phyloP scores from a whole-genome alignment of 2,329 filamentous ascomycete species.

The Stromatinia cepivora region DNA sequence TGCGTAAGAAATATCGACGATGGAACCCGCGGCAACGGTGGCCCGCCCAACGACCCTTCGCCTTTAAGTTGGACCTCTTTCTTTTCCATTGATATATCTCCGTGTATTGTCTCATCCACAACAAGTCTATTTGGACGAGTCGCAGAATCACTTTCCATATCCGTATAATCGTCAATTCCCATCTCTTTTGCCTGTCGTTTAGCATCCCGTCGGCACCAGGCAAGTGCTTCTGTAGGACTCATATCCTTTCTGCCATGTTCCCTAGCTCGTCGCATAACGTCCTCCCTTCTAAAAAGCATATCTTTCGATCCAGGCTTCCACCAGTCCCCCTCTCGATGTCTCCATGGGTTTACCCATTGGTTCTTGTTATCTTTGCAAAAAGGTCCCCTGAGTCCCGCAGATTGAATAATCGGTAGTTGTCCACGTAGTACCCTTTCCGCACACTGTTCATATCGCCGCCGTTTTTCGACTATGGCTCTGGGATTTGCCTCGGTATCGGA shows the following conservation, averaged over 20 bases:
- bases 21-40: not conserved
- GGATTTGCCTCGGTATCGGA: slow-evolving; percentile 59
- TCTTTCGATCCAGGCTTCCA: slow-evolving; percentile 33
- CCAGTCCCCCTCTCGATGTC: slow-evolving; percentile 32
- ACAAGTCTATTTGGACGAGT: not conserved
- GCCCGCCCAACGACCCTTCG: not conserved
- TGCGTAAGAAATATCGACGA: not conserved
- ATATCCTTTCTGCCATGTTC: slow-evolving; percentile 33
- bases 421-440: slow-evolving; percentile 60
- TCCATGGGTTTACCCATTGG: slow-evolving; percentile 57
- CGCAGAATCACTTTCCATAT: not conserved
- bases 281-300: slow-evolving; percentile 33
- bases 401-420: slow-evolving; percentile 55
- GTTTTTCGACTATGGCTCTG: slow-evolving; percentile 50
- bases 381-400: slow-evolving; percentile 61
- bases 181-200: slow-evolving; percentile 26
- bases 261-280: slow-evolving; percentile 30
- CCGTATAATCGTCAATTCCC: not conserved
- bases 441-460: slow-evolving; percentile 57
- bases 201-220: slow-evolving; percentile 31
- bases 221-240: slow-evolving; percentile 30
- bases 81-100: not conserved
- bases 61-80: not conserved
- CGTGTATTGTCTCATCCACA: slow-evolving; percentile 3
- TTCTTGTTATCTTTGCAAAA: slow-evolving; percentile 49